Percentiles rank a stretch among this genome's conserved stretches.
Conservation (phyloP, 805 yeast species). For the Kuraishia cidri region DNA sequence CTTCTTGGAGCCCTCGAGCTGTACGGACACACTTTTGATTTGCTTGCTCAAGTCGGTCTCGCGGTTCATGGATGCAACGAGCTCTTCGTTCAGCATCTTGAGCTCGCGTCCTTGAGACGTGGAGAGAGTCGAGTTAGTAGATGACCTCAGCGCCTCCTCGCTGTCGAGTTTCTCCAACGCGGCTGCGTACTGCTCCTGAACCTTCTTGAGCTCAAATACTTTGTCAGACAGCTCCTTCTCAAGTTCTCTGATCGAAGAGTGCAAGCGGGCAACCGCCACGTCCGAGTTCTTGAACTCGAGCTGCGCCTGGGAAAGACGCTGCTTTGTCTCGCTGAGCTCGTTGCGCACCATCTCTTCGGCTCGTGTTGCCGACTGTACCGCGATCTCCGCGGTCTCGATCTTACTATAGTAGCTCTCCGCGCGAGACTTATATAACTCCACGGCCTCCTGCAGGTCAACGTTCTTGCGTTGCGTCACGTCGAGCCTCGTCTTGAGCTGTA, state of each 20-base stretch:
- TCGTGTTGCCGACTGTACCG: constrained; percentile 52
- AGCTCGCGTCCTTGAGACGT: constrained; percentile 37
- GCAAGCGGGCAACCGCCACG: constrained; percentile 39
- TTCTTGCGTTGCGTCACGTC: constrained; percentile 50
- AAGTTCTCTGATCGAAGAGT: constrained; percentile 37
- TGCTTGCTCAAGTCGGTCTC: constrained; percentile 63
- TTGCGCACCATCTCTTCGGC: constrained; percentile 44
- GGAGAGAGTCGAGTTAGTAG: constrained; percentile 18
- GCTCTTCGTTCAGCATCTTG: constrained; percentile 39
- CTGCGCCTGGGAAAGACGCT: constrained; percentile 33
- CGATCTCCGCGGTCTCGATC: constrained; percentile 72
- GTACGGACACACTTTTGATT: constrained; percentile 50
- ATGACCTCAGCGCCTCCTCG: constrained; percentile 25
- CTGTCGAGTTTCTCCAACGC: constrained; percentile 43
- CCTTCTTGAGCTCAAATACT: constrained; percentile 42
- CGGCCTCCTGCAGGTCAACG: constrained; percentile 40
- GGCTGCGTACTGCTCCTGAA: constrained; percentile 36
- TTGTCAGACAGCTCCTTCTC: constrained; percentile 50
- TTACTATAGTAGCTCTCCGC: constrained; percentile 69
- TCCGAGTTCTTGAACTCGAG: constrained; percentile 50
- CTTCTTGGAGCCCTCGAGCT: constrained; percentile 45
- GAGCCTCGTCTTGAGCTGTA: constrained; percentile 43
- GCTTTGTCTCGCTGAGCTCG: constrained; percentile 45
- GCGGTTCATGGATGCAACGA: constrained; percentile 44
- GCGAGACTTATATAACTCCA: constrained; percentile 57